phyloP scores from a whole-genome alignment of 202 grass and related monocot species.

The Elaeis oleifera region DNA sequence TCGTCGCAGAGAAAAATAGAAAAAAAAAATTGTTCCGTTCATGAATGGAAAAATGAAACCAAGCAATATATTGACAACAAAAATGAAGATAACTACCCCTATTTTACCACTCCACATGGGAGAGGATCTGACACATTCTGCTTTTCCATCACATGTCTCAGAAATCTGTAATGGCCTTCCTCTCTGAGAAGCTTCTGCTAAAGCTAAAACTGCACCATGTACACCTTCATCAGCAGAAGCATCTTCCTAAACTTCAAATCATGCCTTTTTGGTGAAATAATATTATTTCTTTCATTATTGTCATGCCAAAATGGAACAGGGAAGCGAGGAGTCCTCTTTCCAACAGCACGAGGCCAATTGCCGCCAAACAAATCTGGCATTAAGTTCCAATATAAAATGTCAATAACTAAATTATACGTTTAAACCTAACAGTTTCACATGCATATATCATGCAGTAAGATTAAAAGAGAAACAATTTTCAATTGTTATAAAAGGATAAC shows the following conservation, averaged over 20 bases:
- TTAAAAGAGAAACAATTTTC: too few relatives aligned
- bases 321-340: slow-evolving; percentile 40
- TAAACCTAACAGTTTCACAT: too few relatives aligned
- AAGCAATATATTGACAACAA: not conserved
- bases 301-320: slow-evolving; percentile 24
- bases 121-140: not conserved
- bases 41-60: not conserved
- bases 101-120: not conserved
- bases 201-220: not conserved
- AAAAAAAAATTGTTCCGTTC: not conserved
- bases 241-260: slow-evolving; percentile 14
- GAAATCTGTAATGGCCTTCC: not conserved
- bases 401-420: too few relatives aligned
- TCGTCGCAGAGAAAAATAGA: not conserved
- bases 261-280: slow-evolving; percentile 16
- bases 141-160: too few relatives aligned
- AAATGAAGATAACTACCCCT: not conserved
- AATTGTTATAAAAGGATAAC: too few relatives aligned
- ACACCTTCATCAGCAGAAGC: not conserved
- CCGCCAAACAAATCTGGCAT: slow-evolving; percentile 28
- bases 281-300: slow-evolving; percentile 20
- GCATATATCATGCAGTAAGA: too few relatives aligned
- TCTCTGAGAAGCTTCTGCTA: slow-evolving; percentile 3
- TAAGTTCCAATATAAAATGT: too few relatives aligned
- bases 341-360: slow-evolving; percentile 18